Evolutionary conservation across 768 basidiomycete genomes (phyloP).

Genomic region (Naganishia vaughanmartiniae): DNA sequence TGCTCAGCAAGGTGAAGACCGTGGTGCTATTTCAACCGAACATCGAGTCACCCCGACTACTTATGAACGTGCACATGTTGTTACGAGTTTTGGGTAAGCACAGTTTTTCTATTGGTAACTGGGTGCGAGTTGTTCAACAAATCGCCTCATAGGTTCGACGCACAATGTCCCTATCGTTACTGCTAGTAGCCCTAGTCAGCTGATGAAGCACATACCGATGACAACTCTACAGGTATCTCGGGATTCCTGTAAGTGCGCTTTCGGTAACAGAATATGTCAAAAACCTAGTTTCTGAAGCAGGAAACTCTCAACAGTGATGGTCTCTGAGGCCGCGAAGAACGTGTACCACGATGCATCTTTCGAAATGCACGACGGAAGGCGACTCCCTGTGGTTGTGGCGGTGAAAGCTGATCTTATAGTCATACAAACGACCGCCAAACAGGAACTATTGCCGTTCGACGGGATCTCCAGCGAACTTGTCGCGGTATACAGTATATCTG

Average conservation of each 20-base stretch:
- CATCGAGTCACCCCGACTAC: constrained; percentile 6
- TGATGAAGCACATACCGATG: constrained; percentile 26
- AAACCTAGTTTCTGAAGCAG: neutral
- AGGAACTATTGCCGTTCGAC: constrained; percentile 23
- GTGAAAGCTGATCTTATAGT: constrained; percentile 25
- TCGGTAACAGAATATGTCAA: neutral
- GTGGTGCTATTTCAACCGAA: constrained; percentile 26
- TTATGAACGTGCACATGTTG: constrained; percentile 26
- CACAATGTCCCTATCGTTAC: constrained; percentile 9
- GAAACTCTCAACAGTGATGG: constrained; percentile 1
- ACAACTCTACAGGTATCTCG: constrained; percentile 10
- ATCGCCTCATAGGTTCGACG: neutral
- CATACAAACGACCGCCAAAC: constrained; percentile 23
- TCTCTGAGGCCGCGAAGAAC: constrained; percentile 16
- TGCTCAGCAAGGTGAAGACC: neutral
- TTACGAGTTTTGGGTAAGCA: constrained; percentile 20
- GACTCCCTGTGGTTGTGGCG: constrained; percentile 15
- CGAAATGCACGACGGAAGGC: constrained; percentile 26
- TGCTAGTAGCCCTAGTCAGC: constrained; percentile 19
- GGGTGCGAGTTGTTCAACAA: neutral
- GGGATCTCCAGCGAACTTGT: constrained; percentile 22
- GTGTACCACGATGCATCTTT: constrained; percentile 25
- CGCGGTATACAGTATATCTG: constrained; percentile 24
- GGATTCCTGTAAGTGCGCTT: constrained; percentile 9
- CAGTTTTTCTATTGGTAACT: neutral